These are phyloP conservation scores for Ricinus communis DNA, from an alignment of 345 rosid species.

Conservation along the genomic window DNA sequence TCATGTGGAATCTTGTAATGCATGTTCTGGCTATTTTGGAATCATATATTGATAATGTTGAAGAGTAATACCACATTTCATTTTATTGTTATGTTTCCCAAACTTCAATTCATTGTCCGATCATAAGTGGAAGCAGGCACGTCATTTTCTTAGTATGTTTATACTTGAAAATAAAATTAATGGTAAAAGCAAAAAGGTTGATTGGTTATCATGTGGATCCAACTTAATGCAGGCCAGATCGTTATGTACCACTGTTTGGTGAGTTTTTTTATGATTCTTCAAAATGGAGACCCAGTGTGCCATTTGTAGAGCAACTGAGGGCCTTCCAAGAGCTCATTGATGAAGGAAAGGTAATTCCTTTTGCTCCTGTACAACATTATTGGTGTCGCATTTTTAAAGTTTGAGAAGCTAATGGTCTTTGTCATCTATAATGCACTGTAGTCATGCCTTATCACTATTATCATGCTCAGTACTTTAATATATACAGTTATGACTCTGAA, in stretches of 20 bases:
- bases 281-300: slow-evolving; percentile 82
- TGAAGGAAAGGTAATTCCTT: slow-evolving; percentile 74
- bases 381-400: background rate
- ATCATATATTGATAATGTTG: background rate
- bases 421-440: background rate
- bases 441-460: no score
- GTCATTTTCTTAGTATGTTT: background rate
- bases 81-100: background rate
- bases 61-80: background rate
- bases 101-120: background rate
- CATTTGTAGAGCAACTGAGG: slow-evolving; percentile 76
- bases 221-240: slow-evolving; percentile 79
- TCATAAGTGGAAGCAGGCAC: background rate
- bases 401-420: background rate
- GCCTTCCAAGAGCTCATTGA: slow-evolving; percentile 75
- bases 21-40: background rate
- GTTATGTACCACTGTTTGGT: slow-evolving; percentile 88
- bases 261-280: slow-evolving; percentile 54
- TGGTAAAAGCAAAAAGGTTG: background rate
- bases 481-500: no score
- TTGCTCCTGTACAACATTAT: background rate
- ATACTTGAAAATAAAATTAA: background rate
- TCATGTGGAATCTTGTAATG: background rate
- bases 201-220: slow-evolving; percentile 1
- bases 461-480: background rate